phyloP scores from a whole-genome alignment of 495 filamentous ascomycete genomes.

The Podospora anserina region DNA sequence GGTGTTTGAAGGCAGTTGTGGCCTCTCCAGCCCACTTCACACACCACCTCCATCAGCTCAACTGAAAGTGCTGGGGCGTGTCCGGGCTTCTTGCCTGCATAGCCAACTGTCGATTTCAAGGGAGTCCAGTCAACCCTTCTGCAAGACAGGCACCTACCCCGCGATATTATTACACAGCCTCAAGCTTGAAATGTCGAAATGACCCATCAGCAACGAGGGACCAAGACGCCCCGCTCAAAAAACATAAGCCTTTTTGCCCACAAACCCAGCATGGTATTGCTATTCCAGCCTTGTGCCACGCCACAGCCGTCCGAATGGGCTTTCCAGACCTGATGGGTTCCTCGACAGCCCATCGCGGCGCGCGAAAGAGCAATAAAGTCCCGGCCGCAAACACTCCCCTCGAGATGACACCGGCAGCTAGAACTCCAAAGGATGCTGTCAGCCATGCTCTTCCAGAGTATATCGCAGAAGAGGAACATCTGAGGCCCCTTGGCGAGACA shows the following conservation, averaged over 20 bases:
- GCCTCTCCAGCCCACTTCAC: background rate
- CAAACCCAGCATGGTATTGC: background rate
- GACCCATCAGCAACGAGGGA: background rate
- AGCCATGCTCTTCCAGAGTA: conserved; percentile 30
- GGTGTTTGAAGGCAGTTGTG: background rate
- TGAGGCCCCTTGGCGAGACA: conserved; percentile 41
- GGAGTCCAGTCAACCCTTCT: background rate
- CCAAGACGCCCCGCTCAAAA: background rate
- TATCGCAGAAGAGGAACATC: conserved; percentile 48
- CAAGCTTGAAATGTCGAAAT: background rate
- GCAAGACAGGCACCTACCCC: background rate
- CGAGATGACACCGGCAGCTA: conserved; percentile 6
- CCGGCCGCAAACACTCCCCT: conserved; percentile 8
- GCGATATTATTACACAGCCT: background rate
- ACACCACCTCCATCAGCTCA: background rate
- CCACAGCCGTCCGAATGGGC: conserved; percentile 26
- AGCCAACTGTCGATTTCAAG: background rate
- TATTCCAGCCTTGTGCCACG: background rate
- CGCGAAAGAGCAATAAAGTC: conserved; percentile 19
- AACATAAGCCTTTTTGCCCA: background rate
- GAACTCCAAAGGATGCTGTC: conserved; percentile 4
- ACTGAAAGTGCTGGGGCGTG: background rate
- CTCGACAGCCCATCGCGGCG: conserved; percentile 17
- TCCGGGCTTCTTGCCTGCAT: background rate
- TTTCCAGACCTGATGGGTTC: conserved; percentile 26